Conservation (phyloP, 2,329 filamentous ascomycete species). For the Cordyceps fumosorosea region DNA sequence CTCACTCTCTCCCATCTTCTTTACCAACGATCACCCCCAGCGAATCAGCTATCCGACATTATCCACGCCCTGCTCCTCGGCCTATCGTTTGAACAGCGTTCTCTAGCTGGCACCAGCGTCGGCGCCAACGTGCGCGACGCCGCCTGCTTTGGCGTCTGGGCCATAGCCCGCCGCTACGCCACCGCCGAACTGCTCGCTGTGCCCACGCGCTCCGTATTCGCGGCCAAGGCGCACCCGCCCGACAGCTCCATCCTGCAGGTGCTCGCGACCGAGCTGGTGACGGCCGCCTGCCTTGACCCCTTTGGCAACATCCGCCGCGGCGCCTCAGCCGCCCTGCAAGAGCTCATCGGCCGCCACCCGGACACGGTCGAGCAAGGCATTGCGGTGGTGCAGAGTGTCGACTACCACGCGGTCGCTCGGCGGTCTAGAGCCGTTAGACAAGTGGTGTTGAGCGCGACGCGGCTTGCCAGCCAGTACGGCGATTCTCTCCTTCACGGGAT, state of each 20-base stretch:
- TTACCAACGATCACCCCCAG: slow-evolving; percentile 75
- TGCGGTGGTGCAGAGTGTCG: slow-evolving; percentile 76
- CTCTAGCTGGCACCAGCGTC: slow-evolving; percentile 73
- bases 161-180: slow-evolving; percentile 77
- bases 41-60: slow-evolving; percentile 62
- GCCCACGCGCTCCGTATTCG: slow-evolving; percentile 38
- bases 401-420: slow-evolving; percentile 90
- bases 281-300: slow-evolving; percentile 78
- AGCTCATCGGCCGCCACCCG: slow-evolving; percentile 87
- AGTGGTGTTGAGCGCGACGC: slow-evolving; percentile 63
- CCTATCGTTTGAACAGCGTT: slow-evolving; percentile 82
- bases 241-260: slow-evolving; percentile 59
- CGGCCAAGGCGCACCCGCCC: slow-evolving; percentile 30
- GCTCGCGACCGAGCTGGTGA: slow-evolving; percentile 73
- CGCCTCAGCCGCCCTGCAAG: slow-evolving; percentile 87
- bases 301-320: slow-evolving; percentile 90
- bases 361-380: slow-evolving; percentile 79
- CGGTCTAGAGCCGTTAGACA: slow-evolving; percentile 75
- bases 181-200: slow-evolving; percentile 69
- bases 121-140: slow-evolving; percentile 92
- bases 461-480: slow-evolving; percentile 63
- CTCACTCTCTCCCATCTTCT: slow-evolving; percentile 81
- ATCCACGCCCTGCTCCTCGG: slow-evolving; percentile 72
- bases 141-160: slow-evolving; percentile 94
- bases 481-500: slow-evolving; percentile 63